Base-by-base conservation (phyloP, 23 red algal species). In the Gracilariopsis chorda region DNA sequence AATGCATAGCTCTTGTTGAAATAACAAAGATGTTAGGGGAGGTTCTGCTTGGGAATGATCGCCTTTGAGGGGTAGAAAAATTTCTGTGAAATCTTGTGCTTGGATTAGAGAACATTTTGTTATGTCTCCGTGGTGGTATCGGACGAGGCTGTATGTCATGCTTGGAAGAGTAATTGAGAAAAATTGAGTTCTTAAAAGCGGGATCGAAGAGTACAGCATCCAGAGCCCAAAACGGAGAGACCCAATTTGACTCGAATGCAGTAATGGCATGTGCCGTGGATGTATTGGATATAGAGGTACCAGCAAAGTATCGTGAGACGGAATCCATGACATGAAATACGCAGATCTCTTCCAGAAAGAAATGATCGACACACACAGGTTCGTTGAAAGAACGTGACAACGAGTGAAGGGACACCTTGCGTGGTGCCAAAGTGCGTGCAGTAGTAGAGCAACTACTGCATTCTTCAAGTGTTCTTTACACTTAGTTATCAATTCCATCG, bases 341-440 rank as follows among this genome's bases (percentile, higher is more conserved):
- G 7, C 32, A 29, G 20, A 53, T 28, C 13, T 12, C 17, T 23
- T 80, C 43, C n/a, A 80, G 0, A 39, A 56, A 80, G 49, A 80
- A 80, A 37, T 80, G 75, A 53, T 80, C 75, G 25, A 80, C 75
- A 55, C 36, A 77, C 43, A 57, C 75, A 24, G 34, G 44, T 23
- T 57, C 0, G 49, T 80, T 57, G 49, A 80, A 80, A 20, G 29
- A 21, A 20, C 49, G 43, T 23, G 0, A 55, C 45, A 80, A 0
- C 49, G 23, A 24, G 36, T 28, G 23, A 37, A 80, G 43, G 8
- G 75, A 80, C 10, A 80, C 75, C 34, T 80, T 80, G 20, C 13
- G 0, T 37, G 45, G 24, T 53, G 21, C 23, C 20, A 0, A 14
- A 19, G 32, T 7, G 29, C 32, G 32, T 24, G 75, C 29, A 7